Evolutionary conservation across 306 rosid genomes (phyloP).

Genomic region (Sechiopsis laciniata): DNA sequence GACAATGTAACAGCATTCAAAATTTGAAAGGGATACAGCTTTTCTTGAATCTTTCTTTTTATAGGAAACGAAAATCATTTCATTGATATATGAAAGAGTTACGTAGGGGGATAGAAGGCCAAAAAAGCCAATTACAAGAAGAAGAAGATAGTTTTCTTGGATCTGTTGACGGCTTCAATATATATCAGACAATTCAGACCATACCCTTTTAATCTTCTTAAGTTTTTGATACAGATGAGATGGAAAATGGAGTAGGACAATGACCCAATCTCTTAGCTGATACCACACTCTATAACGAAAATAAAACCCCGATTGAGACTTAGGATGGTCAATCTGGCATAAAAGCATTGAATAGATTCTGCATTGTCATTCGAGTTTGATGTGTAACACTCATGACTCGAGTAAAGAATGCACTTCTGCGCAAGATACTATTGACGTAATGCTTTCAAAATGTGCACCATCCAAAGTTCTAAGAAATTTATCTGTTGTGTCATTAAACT

Average conservation of each 20-base stretch:
- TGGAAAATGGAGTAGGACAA: not conserved
- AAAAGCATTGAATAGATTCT: not conserved
- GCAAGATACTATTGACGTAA: not conserved
- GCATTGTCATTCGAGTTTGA: not conserved
- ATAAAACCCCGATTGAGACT: not conserved
- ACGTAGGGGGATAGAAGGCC: too few relatives aligned
- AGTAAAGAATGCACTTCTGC: not conserved
- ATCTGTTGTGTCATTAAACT: not conserved
- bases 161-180: too few relatives aligned
- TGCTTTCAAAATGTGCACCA: not conserved
- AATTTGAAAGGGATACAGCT: too few relatives aligned
- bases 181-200: not conserved
- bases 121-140: too few relatives aligned
- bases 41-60: too few relatives aligned
- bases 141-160: too few relatives aligned
- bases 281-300: not conserved
- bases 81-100: too few relatives aligned
- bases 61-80: too few relatives aligned
- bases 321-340: not conserved
- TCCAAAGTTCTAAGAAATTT: not conserved
- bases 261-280: not conserved
- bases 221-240: not conserved
- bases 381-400: not conserved
- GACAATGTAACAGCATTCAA: too few relatives aligned
- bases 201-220: not conserved